These are phyloP conservation scores for Pseudisothecium myosuroides DNA, from an alignment of 225 moss, liverwort and hornwort genomes.

Conservation along the genomic window DNA sequence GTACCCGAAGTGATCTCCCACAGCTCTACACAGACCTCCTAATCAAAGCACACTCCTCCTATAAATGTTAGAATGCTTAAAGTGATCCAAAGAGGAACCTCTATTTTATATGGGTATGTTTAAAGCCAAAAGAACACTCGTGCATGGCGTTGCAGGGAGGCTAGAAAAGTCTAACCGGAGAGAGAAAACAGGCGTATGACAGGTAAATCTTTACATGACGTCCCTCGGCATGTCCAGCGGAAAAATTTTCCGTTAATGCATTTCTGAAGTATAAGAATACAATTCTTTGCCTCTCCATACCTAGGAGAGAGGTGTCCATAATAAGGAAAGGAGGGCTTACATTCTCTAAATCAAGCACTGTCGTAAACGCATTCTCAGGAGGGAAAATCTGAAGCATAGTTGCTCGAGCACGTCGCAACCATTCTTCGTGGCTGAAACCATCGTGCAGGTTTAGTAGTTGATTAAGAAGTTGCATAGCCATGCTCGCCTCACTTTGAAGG, in stretches of 20 bases:
- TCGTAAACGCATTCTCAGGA: conserved; percentile 73
- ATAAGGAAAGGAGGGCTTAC: conserved; percentile 28
- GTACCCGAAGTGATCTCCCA: not conserved
- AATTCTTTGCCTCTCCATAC: not conserved
- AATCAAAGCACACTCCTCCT: not conserved
- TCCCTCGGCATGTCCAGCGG: not conserved
- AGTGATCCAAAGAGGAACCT: not conserved
- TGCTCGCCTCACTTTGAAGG: conserved; percentile 51
- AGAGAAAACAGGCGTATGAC: not conserved
- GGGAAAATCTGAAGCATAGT: conserved; percentile 72
- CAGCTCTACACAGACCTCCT: not conserved
- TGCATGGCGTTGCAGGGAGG: not conserved
- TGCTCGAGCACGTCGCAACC: conserved; percentile 60
- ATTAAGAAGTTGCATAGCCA: conserved; percentile 67
- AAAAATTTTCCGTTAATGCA: not conserved
- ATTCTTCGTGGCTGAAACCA: conserved; percentile 75
- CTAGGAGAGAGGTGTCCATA: not conserved
- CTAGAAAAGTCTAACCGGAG: not conserved
- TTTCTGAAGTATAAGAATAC: not conserved
- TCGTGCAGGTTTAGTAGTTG: conserved; percentile 75
- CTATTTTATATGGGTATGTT: not conserved
- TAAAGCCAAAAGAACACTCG: not conserved
- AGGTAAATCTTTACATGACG: not conserved
- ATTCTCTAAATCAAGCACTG: conserved; percentile 46
- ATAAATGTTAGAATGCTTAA: not conserved